Evolutionary conservation across 768 basidiomycete genomes (phyloP), one percentile per base, ranked within the genome.

Genomic region (Termitomyces sp.): DNA sequence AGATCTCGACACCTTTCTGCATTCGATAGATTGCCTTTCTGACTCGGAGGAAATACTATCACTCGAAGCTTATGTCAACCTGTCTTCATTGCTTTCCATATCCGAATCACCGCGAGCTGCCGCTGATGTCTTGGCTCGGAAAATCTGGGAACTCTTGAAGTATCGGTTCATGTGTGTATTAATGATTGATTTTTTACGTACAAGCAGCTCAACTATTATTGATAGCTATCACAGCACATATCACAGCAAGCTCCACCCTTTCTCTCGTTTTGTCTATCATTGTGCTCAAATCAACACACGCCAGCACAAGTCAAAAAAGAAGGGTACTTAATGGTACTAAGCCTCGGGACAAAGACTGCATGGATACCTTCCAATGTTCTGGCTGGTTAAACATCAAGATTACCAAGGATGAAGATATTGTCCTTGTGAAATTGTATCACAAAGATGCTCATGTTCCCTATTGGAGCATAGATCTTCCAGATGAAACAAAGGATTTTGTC

Each of bases 341-440:
- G 47, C 49, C 57, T 5, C 56, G 63, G 29, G 67, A 66, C 50
- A 66, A 65, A 45, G 56, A 58, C 18, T 16, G 42, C 27, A 68
- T 70, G 63, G 44, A 57, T 9, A 38, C 59, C 1, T 70, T 68
- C 53, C 43, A 57, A 2, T 70, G 69, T 40, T 38, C 52, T 11
- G 65, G 69, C 1, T 64, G 64, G 62, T 44, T 68, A 6, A 53
- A 60, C 39, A 64, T 69, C n/a, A 68, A 59, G 4, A 27, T 66
- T 20, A 29, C 25, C n/a, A 54, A 59, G 6, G 54, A 51, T 11
- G 39, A 31, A 1, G 13, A 23, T n/a, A 40, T 38, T 16, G 56
- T 49, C 3, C 50, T 57, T 12, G 60, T 63, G 6, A 55, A 50
- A 45, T 43, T 65, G 12, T 52, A 54, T 9, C 67, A 67, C 43